Percentiles rank a stretch among this genome's conserved stretches.
These are phyloP conservation scores for Penicillium sp. DNA, from an alignment of 2,329 filamentous ascomycete genomes.

Conservation along the genomic window DNA sequence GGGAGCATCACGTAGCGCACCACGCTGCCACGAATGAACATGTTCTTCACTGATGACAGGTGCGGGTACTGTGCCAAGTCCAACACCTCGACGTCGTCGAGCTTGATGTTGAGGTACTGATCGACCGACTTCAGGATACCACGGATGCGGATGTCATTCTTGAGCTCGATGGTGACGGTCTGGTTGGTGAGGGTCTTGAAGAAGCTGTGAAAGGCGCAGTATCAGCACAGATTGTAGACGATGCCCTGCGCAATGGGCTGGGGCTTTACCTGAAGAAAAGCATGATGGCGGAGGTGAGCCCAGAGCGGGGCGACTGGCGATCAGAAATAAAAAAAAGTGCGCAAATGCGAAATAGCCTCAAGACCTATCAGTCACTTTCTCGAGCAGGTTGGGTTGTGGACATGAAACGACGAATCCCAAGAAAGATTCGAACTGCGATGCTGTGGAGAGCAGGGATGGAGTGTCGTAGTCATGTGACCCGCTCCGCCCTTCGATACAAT, in stretches of 20 bases:
- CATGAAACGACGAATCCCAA: not conserved
- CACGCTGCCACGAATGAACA: slow-evolving; percentile 91
- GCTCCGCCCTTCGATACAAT: not conserved
- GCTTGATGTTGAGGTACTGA: slow-evolving; percentile 98
- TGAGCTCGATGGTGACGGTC: slow-evolving; percentile 96
- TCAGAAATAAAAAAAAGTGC: not conserved
- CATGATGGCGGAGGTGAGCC: slow-evolving; percentile 37
- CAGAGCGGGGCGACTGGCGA: not conserved
- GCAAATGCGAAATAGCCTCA: not conserved
- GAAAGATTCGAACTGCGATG: not conserved
- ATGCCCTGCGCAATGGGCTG: not conserved
- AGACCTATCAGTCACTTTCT: not conserved
- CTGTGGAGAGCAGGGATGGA: slow-evolving; percentile 1
- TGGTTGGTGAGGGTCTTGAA: slow-evolving; percentile 99
- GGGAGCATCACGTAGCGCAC: slow-evolving; percentile 91
- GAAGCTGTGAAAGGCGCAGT: slow-evolving; percentile 59
- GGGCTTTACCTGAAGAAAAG: slow-evolving; percentile 52
- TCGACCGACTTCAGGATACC: slow-evolving; percentile 96
- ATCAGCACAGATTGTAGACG: not conserved
- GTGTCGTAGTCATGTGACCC: slow-evolving; percentile 3
- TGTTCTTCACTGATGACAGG: slow-evolving; percentile 85
- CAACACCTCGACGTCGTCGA: slow-evolving; percentile 89
- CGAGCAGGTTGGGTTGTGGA: not conserved
- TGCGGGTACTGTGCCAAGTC: slow-evolving; percentile 96
- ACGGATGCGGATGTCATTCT: slow-evolving; percentile 97